Evolutionary conservation across 768 basidiomycete species (phyloP).

Genomic region (Phanerodontia chrysosporium): DNA sequence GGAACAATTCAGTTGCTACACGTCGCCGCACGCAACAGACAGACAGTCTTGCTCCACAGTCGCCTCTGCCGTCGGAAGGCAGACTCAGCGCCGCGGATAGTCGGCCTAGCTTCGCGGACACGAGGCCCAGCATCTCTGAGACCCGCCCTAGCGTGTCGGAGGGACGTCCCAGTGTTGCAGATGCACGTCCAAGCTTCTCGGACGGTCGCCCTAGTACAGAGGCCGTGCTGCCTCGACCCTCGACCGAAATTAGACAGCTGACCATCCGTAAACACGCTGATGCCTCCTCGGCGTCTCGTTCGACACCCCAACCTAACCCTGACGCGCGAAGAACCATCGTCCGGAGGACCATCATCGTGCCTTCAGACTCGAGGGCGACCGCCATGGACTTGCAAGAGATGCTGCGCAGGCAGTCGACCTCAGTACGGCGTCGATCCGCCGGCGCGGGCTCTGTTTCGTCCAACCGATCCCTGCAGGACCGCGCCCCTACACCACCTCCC

Average conservation of each 20-base stretch:
- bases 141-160: conserved; percentile 10
- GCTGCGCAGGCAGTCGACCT: conserved; percentile 50
- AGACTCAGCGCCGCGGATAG: conserved; percentile 16
- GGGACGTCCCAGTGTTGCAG: conserved; percentile 6
- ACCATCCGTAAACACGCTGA: conserved; percentile 14
- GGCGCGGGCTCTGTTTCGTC: conserved; percentile 58
- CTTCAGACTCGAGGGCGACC: conserved; percentile 60
- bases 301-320: conserved; percentile 7
- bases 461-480: conserved; percentile 72
- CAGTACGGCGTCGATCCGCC: conserved; percentile 53
- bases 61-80: conserved; percentile 10
- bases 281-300: conserved; percentile 7
- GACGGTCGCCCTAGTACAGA: conserved; percentile 28
- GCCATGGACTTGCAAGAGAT: conserved; percentile 52
- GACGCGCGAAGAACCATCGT: conserved; percentile 46
- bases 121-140: not conserved
- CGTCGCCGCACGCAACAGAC: conserved; percentile 23
- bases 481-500: conserved; percentile 83
- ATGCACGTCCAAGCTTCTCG: conserved; percentile 10
- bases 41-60: conserved; percentile 13
- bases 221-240: conserved; percentile 30
- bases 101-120: conserved; percentile 9
- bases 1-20: conserved; percentile 37
- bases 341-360: conserved; percentile 76
- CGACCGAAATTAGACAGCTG: conserved; percentile 15